Percentiles rank a stretch among this genome's conserved stretches.
Conservation (phyloP, 73 alveolate species). For the Durusdinium trenchii region DNA sequence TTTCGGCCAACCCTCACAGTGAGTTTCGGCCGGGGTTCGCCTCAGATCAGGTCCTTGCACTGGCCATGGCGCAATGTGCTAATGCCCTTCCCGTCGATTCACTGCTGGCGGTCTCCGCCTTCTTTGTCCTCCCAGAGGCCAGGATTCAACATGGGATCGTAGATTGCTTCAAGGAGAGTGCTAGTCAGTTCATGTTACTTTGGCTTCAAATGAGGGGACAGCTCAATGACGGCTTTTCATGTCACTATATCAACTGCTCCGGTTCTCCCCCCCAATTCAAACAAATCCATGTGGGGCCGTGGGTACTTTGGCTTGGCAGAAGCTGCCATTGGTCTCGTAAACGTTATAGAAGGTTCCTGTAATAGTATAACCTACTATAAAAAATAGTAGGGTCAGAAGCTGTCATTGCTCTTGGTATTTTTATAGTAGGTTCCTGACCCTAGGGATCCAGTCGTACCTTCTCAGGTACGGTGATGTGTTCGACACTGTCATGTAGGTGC, state of each 20-base stretch:
- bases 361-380: no score
- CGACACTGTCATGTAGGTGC: no score
- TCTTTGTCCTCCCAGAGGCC: conserved; percentile 53
- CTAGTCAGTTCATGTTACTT: background rate
- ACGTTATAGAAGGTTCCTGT: no score
- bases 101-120: conserved; percentile 40
- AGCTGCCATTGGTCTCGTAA: background rate
- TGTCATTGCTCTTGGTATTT: no score
- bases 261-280: no score
- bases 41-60: conserved; percentile 15
- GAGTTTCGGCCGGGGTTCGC: background rate
- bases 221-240: background rate
- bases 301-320: background rate
- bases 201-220: background rate
- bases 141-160: background rate
- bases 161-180: background rate
- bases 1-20: background rate
- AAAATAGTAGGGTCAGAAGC: no score
- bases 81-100: conserved; percentile 30
- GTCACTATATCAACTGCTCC: background rate
- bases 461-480: no score
- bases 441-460: no score
- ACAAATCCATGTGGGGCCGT: background rate
- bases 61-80: conserved; percentile 70
- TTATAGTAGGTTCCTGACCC: no score